Conservation (phyloP, 768 basidiomycete genomes). For the Trametes maxima region DNA sequence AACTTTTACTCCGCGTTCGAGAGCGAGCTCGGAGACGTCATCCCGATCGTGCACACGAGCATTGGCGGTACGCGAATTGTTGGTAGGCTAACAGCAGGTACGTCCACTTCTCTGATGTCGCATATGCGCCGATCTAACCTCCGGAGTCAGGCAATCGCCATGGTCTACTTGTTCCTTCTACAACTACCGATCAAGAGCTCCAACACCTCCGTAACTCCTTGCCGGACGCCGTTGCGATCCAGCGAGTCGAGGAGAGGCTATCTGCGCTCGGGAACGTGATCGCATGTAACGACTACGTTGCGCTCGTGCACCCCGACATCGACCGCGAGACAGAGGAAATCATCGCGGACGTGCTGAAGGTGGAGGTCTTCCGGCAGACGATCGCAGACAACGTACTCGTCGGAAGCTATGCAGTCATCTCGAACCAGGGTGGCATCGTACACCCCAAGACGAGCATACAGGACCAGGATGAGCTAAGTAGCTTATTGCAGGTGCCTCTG, state of each 20-base stretch:
- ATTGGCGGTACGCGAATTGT: conserved; percentile 95
- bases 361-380: conserved; percentile 98
- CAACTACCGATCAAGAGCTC: conserved; percentile 97
- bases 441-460: conserved; percentile 97
- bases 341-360: conserved; percentile 98
- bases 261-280: conserved; percentile 98
- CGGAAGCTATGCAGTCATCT: conserved; percentile 92
- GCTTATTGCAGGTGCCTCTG: conserved; percentile 89
- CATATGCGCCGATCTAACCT: not conserved
- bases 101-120: conserved; percentile 7
- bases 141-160: conserved; percentile 79
- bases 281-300: conserved; percentile 98
- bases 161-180: conserved; percentile 92
- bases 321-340: conserved; percentile 99
- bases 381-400: conserved; percentile 96
- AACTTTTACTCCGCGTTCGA: conserved; percentile 99
- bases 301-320: conserved; percentile 96
- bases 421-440: conserved; percentile 96
- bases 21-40: conserved; percentile 87
- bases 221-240: conserved; percentile 91
- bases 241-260: conserved; percentile 95
- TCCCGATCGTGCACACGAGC: conserved; percentile 95
- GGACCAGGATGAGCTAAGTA: conserved; percentile 96
- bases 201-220: conserved; percentile 96
- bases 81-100: conserved; percentile 90